phyloP scores from a whole-genome alignment of 768 basidiomycete genomes.

The Russula griseocarnosa region DNA sequence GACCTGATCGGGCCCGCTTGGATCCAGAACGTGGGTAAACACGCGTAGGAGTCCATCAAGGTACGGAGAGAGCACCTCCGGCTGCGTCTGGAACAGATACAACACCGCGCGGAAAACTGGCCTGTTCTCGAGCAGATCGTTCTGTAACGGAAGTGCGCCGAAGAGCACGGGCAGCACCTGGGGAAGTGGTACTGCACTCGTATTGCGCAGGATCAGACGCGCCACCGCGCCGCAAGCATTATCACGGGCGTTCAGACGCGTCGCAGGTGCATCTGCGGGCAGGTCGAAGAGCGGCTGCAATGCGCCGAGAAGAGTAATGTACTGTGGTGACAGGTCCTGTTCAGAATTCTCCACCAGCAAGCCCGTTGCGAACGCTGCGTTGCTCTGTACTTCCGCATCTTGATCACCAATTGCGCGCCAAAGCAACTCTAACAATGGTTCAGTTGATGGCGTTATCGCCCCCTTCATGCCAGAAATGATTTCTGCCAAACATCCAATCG shows the following conservation, averaged over 20 bases:
- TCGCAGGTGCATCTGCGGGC: constrained; percentile 54
- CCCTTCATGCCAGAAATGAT: constrained; percentile 89
- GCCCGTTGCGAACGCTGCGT: constrained; percentile 92
- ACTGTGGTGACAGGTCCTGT: constrained; percentile 77
- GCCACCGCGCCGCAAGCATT: constrained; percentile 95
- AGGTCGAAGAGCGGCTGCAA: constrained; percentile 80
- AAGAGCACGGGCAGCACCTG: constrained; percentile 86
- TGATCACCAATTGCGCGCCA: constrained; percentile 75
- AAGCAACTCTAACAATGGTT: constrained; percentile 78
- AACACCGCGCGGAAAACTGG: constrained; percentile 88
- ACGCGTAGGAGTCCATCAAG: constrained; percentile 76
- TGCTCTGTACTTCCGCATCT: constrained; percentile 93
- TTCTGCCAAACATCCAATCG: constrained; percentile 92
- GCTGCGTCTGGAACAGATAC: constrained; percentile 76
- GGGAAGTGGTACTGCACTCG: constrained; percentile 76
- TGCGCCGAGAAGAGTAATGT: constrained; percentile 67
- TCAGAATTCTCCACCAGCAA: constrained; percentile 85
- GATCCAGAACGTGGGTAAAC: constrained; percentile 80
- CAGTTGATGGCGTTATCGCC: constrained; percentile 80
- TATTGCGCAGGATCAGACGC: constrained; percentile 80
- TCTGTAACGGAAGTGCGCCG: constrained; percentile 75
- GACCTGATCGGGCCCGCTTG: constrained; percentile 67
- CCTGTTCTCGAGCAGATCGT: constrained; percentile 86
- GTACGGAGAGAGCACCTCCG: constrained; percentile 63
- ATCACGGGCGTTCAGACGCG: constrained; percentile 82